phyloP scores from a whole-genome alignment of 495 filamentous ascomycete genomes.

The Letharia lupina region DNA sequence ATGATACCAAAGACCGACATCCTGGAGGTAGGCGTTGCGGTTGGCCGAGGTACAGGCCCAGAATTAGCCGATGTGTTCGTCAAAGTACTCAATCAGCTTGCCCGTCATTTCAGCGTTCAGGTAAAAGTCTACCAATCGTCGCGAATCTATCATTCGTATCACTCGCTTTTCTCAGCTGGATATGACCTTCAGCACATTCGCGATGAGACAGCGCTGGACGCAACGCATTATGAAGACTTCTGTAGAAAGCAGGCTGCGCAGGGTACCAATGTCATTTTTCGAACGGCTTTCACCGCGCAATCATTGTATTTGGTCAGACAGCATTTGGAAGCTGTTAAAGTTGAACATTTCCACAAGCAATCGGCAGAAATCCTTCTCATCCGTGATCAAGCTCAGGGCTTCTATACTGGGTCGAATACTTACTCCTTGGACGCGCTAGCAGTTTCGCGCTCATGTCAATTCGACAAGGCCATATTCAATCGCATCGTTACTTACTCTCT shows the following conservation, averaged over 20 bases:
- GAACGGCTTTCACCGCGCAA: constrained; percentile 10
- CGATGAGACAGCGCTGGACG: constrained; percentile 8
- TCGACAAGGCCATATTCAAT: constrained; percentile 1
- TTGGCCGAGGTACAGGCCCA: constrained; percentile 12
- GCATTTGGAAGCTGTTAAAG: constrained; percentile 6
- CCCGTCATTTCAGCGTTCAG: constrained; percentile 1
- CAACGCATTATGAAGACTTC: constrained; percentile 12
- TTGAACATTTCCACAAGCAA: constrained; percentile 4
- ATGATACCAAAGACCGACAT: constrained; percentile 5
- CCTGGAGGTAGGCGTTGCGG: constrained; percentile 10
- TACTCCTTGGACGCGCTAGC: background rate
- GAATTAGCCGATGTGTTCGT: constrained; percentile 11
- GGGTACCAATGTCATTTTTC: constrained; percentile 3
- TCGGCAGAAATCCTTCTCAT: constrained; percentile 6
- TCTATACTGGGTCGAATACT: constrained; percentile 6
- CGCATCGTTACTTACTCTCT: constrained; percentile 7
- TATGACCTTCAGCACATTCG: constrained; percentile 3
- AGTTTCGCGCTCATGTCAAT: background rate
- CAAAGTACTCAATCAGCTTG: constrained; percentile 4
- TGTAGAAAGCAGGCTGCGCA: constrained; percentile 10
- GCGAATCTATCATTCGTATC: constrained; percentile 14
- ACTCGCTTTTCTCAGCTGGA: background rate
- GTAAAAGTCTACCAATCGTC: constrained; percentile 1
- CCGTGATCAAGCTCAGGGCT: constrained; percentile 13
- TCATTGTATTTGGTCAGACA: constrained; percentile 11